Conservation (phyloP, 148 eudicot genomes). For the Chenopodium quinoa region DNA sequence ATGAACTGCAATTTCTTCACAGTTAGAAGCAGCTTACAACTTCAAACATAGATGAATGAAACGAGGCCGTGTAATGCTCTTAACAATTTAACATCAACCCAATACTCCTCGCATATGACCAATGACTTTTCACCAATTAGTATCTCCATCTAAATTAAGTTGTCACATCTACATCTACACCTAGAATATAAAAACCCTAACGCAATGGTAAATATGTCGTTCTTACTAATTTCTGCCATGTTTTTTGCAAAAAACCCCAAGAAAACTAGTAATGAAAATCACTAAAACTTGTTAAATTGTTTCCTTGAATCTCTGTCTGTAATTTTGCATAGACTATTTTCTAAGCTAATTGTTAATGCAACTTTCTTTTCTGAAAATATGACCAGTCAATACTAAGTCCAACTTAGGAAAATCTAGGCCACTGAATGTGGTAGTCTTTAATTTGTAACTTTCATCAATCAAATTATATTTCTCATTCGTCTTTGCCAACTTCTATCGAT, state of each 20-base stretch:
- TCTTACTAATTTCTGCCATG: too few species aligned
- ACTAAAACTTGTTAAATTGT: too few species aligned
- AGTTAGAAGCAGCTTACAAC: not conserved
- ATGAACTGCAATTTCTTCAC: not conserved
- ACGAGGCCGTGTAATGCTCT: not conserved
- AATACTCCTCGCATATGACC: not conserved
- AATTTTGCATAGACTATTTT: not conserved
- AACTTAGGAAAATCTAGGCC: not conserved
- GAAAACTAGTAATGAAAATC: too few species aligned
- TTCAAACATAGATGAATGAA: not conserved
- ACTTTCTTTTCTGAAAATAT: not conserved
- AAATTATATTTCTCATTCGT: too few species aligned
- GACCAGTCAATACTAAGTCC: not conserved
- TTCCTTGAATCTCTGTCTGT: too few species aligned
- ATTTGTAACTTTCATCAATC: not conserved
- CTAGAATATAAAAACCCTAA: too few species aligned
- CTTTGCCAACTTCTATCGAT: too few species aligned
- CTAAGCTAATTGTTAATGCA: not conserved
- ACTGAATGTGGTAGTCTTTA: conserved; percentile 1
- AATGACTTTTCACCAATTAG: not conserved
- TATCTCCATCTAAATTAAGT: too few species aligned
- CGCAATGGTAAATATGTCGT: too few species aligned
- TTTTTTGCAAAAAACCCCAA: too few species aligned
- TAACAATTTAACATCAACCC: not conserved
- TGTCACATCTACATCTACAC: too few species aligned